Evolutionary conservation across 176 grass and related monocot species (phyloP).

Genomic region (Stipa capillata): DNA sequence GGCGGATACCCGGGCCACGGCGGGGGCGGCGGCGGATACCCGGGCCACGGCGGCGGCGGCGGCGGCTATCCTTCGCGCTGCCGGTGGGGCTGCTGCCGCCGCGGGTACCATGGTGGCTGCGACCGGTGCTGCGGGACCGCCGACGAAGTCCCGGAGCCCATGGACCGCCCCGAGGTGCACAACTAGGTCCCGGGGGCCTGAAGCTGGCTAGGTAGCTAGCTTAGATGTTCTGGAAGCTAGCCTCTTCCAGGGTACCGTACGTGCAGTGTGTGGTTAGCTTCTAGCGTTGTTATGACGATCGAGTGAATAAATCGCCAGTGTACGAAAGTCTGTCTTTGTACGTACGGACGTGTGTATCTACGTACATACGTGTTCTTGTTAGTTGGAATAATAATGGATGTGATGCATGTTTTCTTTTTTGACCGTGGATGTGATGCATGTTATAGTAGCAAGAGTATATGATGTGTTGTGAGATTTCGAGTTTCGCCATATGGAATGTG

Average conservation of each 20-base stretch:
- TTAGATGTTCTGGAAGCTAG: background rate
- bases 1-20: background rate
- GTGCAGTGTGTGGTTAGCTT: too few relatives aligned
- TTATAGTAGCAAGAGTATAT: too few relatives aligned
- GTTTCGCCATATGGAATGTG: too few relatives aligned
- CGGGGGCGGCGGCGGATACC: background rate
- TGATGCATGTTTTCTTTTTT: background rate
- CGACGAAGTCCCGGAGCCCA: background rate
- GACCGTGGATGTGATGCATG: background rate
- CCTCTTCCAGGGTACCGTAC: background rate
- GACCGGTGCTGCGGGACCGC: background rate
- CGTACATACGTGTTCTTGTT: background rate
- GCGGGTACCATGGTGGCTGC: conserved; percentile 23
- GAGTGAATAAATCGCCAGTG: background rate
- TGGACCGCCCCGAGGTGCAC: background rate
- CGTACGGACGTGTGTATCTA: background rate
- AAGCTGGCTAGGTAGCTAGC: background rate
- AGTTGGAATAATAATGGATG: background rate
- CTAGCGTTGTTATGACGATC: too few relatives aligned
- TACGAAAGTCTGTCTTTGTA: background rate
- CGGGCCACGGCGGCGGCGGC: background rate
- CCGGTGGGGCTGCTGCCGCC: conserved; percentile 34
- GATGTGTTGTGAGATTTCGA: too few relatives aligned
- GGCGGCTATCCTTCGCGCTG: background rate
- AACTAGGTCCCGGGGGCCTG: background rate